Percentiles rank a stretch among this genome's conserved stretches.
Conservation (phyloP, 129 eudicot genomes). For the Artemisia tridentata region DNA sequence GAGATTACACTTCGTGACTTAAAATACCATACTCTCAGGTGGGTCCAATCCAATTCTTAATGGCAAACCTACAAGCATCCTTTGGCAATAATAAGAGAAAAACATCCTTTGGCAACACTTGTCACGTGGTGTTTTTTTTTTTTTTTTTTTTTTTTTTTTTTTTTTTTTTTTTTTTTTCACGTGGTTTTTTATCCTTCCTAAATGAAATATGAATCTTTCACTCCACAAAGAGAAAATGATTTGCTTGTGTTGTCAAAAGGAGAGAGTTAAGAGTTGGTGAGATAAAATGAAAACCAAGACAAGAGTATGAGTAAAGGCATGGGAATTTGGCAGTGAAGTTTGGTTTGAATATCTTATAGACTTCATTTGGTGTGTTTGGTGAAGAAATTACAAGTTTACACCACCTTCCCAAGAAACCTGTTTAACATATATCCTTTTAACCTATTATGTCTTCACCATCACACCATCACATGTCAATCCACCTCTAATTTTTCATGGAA, state of each 20-base stretch:
- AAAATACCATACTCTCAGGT: no score
- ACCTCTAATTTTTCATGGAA: constrained; percentile 12
- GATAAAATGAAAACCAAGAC: constrained; percentile 7
- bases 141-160: no score
- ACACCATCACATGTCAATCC: background rate
- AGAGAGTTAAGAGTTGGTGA: constrained; percentile 8
- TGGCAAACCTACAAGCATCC: no score
- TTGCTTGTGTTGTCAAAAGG: background rate
- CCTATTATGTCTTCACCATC: constrained; percentile 5
- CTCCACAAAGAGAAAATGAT: no score
- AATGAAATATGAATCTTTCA: no score
- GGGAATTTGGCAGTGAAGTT: constrained; percentile 47
- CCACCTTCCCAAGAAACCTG: constrained; percentile 18
- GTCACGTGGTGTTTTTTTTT: no score
- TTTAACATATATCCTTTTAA: background rate
- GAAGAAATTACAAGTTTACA: constrained; percentile 12
- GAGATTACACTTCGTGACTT: no score
- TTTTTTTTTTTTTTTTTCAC: no score
- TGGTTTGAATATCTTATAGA: constrained; percentile 53
- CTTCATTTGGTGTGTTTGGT: constrained; percentile 43
- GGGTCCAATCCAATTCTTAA: no score
- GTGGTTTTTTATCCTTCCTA: no score
- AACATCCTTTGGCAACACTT: no score
- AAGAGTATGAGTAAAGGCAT: constrained; percentile 42
- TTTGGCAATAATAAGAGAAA: no score